Evolutionary conservation across 2,329 filamentous ascomycete species (phyloP), one percentile per base, ranked within the genome.

Genomic region (Fusarium neocosmosporiellum): DNA sequence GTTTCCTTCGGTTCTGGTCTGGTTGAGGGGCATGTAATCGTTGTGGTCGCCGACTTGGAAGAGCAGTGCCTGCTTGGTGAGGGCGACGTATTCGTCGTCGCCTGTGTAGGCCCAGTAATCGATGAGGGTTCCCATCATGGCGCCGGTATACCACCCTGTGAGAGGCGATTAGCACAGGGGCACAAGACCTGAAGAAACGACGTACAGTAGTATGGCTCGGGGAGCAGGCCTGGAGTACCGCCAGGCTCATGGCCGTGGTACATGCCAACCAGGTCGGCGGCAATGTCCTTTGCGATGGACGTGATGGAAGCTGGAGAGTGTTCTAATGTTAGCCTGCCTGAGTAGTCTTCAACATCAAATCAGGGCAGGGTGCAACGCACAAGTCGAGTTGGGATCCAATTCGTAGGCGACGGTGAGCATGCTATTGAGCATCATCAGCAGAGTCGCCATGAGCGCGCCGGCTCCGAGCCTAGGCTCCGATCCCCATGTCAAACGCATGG

Each of bases 91-190:
- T 36, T 87, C 86, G 5, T 86, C 83, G 78, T 96, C 93, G 22
- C 91, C 91, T 0, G 93, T 96, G 79, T 94, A 94, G 79, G 91
- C 93, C 93, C 93, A 97, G 80, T 96, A 96, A 77, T 96, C 93
- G 61, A 97, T 86, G 70, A 96, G 84, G 3, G 92, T 86, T 24
- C 89, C 89, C 82, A 91, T 86, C 85, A 95, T 90, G 65, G 92
- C 92, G 60, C 93, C 93, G 13, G 87, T 92, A 82, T 93, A 92
- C 93, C 91, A 95, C 88, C 88, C 87, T 89, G 65, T 11, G 63
- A 54, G 18, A 46, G 34, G 29, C 36, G 20, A 55, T 75, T 58
- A 63, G 63, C 36, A 61, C 41, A 2, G 4, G 53, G n/a, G 20
- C 20, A 54, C n/a, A 54, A 31, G 27, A 53, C 33, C 11, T 43